A percentile compares a stretch with the other conserved stretches of the same genome.
Conservation (phyloP, 2,329 filamentous ascomycete species). For the Colletotrichum siamense region DNA sequence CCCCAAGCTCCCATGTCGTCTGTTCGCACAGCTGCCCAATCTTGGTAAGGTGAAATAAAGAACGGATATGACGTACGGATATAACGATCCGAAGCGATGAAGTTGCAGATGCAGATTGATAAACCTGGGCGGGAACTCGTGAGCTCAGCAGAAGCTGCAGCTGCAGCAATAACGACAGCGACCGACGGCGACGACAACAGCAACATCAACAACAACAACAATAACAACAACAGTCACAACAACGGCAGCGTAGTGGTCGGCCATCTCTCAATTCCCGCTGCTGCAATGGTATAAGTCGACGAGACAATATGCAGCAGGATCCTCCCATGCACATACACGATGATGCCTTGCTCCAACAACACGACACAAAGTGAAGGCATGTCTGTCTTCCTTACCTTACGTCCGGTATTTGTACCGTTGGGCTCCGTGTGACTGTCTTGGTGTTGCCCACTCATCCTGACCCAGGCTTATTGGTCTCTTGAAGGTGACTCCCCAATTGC, state of each 20-base stretch:
- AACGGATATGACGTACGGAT: conserved; percentile 5
- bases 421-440: not conserved
- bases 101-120: not conserved
- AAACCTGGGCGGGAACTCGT: not conserved
- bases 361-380: not conserved
- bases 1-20: not conserved
- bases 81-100: not conserved
- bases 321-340: not conserved
- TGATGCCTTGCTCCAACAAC: not conserved
- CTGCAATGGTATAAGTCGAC: not conserved
- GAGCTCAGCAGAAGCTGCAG: not conserved
- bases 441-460: not conserved
- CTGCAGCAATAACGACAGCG: not conserved
- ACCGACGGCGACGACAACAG: not conserved
- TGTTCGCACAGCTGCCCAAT: conserved; percentile 13
- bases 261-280: not conserved
- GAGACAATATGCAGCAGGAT: not conserved
- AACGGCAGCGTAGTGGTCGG: not conserved
- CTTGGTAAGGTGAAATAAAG: not conserved
- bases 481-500: not conserved
- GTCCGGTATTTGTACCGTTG: not conserved
- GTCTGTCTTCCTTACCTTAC: not conserved
- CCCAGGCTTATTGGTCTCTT: not conserved
- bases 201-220: not conserved
- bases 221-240: not conserved